Conservation (phyloP, 1,139 yeast species). For the Kodamaea alishanica region DNA sequence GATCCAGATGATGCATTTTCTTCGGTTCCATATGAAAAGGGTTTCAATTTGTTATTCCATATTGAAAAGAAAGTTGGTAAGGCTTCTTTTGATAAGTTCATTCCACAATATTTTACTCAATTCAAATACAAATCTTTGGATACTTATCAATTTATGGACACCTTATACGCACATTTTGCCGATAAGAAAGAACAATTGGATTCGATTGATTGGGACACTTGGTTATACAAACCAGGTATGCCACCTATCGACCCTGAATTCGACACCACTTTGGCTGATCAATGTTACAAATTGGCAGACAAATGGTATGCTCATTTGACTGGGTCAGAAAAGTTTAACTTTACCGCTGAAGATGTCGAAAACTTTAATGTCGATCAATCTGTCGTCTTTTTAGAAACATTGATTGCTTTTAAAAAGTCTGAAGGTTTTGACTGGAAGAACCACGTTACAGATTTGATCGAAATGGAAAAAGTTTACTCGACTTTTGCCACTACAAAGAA, state of each 20-base stretch:
- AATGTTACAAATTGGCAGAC: slow-evolving; percentile 62
- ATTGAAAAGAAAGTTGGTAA: slow-evolving; percentile 60
- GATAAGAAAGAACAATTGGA: slow-evolving; percentile 51
- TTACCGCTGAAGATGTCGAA: slow-evolving; percentile 42
- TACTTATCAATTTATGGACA: slow-evolving; percentile 74
- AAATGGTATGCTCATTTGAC: slow-evolving; percentile 52
- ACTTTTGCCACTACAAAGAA: slow-evolving; percentile 52
- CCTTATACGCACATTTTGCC: slow-evolving; percentile 61
- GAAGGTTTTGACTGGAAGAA: slow-evolving; percentile 36
- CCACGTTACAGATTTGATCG: slow-evolving; percentile 33
- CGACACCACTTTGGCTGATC: slow-evolving; percentile 73
- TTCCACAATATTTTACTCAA: slow-evolving; percentile 69
- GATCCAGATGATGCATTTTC: slow-evolving; percentile 92
- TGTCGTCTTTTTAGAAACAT: slow-evolving; percentile 71
- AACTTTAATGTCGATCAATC: slow-evolving; percentile 70
- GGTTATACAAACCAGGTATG: slow-evolving; percentile 81
- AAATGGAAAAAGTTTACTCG: slow-evolving; percentile 45
- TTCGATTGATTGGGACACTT: slow-evolving; percentile 75
- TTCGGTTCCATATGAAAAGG: slow-evolving; percentile 88
- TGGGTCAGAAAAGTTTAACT: slow-evolving; percentile 12
- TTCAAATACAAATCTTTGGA: slow-evolving; percentile 72
- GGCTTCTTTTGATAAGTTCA: slow-evolving; percentile 68
- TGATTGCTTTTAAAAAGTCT: slow-evolving; percentile 37
- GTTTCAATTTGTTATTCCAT: slow-evolving; percentile 72
- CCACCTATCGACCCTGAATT: slow-evolving; percentile 78